A percentile compares a stretch with the other conserved stretches of the same genome.
phyloP scores from a whole-genome alignment of 106 monocot species.

The Acanthochlamys bracteata region DNA sequence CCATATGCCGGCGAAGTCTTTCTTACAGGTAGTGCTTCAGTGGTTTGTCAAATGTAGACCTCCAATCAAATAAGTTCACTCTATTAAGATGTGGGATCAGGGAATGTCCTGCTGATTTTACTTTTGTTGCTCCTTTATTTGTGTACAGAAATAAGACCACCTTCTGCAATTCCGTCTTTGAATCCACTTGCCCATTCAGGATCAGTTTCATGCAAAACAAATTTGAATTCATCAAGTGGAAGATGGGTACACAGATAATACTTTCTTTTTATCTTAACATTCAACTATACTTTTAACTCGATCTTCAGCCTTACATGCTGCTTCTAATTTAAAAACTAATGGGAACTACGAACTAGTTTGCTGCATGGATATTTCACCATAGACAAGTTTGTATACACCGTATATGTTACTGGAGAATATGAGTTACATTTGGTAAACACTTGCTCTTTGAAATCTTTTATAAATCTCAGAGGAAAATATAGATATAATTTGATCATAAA shows the following conservation, averaged over 20 bases:
- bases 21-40: slow-evolving; percentile 12
- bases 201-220: slow-evolving; percentile 44
- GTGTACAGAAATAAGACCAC: slow-evolving; percentile 35
- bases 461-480: no score
- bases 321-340: not conserved
- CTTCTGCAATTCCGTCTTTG: slow-evolving; percentile 36
- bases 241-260: slow-evolving; percentile 31
- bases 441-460: no score
- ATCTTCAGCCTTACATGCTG: not conserved
- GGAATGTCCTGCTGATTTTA: not conserved
- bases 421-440: no score
- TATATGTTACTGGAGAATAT: no score
- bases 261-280: not conserved
- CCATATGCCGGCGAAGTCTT: slow-evolving; percentile 18
- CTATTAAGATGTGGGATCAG: not conserved
- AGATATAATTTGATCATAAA: no score
- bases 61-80: not conserved
- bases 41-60: not conserved
- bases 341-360: no score
- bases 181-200: slow-evolving; percentile 43
- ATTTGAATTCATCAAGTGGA: slow-evolving; percentile 36
- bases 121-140: slow-evolving; percentile 1
- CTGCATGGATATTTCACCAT: no score
- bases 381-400: no score
- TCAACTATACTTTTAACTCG: not conserved